Base-by-base conservation (phyloP, 148 eudicot genomes). In the Polygonum maritimum region DNA sequence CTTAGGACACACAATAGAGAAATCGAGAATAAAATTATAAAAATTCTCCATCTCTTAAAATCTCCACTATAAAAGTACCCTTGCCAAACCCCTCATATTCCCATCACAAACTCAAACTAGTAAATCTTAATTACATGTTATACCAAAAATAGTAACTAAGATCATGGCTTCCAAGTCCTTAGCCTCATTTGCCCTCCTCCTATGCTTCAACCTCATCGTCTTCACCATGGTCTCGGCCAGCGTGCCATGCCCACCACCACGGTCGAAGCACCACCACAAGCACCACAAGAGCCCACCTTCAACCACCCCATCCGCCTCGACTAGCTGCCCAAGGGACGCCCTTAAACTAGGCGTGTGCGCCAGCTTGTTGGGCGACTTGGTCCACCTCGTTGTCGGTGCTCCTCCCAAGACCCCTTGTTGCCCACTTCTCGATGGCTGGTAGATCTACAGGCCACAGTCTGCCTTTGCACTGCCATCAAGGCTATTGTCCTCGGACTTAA, bases 391-490 rank as follows among this genome's bases (percentile, higher is more conserved):
- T 16, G 19, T 67, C 2, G 71, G 71, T 14, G 36, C 45, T 67
- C 71, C 71, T 36, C 71, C 71, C 2, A 67, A 67, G 44, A 67
- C 71, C 1, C 71, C 71, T 67, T 67, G 45, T 8, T 67, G 71
- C 21, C 13, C 71, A 0, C 71, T 67, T 33, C 71, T 67, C 7
- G 21, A 67, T 1, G 71, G 71, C 4, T 67, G 71, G 71, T 10
- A 3, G 71, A 67, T 67, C 71, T 67, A 5, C 21, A 67, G n/a
- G 71, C 71, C 7, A 44, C 71, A 1, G 44, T 67, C 11, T 67
- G 44, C 19, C 45, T 67, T 6, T 67, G 71, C 71, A 67, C 45
- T 19, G 71, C 71, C 41, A 67, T 67, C 16, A 67, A 67, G 18
- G 71, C 44, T 67, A 67, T 36, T 15, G 71, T 36, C 5, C 38